Conservation (phyloP, 192 early-diverging fungal genomes). For the Coemansia sp. region DNA sequence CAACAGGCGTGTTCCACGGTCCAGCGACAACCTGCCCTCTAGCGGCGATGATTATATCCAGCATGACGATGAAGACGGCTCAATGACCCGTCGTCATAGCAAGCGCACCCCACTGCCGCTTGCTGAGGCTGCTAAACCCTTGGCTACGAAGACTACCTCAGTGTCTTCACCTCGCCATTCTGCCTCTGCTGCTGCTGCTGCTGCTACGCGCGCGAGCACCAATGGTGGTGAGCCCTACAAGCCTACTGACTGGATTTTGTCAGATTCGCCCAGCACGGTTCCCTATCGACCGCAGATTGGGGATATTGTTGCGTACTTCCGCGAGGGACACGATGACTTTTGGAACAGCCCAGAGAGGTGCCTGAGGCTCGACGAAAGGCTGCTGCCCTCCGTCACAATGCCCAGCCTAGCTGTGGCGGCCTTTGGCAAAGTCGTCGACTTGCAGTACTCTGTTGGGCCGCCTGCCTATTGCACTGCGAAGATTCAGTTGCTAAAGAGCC, state of each 20-base stretch:
- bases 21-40: background rate
- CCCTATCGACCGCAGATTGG: slow-evolving; percentile 66
- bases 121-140: background rate
- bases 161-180: background rate
- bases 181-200: background rate
- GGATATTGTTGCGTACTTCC: slow-evolving; percentile 58
- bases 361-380: slow-evolving; percentile 40
- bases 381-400: slow-evolving; percentile 49
- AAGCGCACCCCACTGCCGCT: background rate
- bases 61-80: background rate
- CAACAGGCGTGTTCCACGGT: slow-evolving; percentile 19
- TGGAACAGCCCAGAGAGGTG: slow-evolving; percentile 46
- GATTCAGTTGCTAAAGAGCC: slow-evolving; percentile 41
- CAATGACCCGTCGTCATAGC: background rate
- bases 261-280: slow-evolving; percentile 35
- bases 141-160: background rate
- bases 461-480: slow-evolving; percentile 64
- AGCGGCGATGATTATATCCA: slow-evolving; percentile 10
- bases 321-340: slow-evolving; percentile 61
- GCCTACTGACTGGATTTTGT: slow-evolving; percentile 58
- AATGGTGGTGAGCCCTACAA: slow-evolving; percentile 8
- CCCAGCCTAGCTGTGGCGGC: slow-evolving; percentile 51
- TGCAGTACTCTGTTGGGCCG: slow-evolving; percentile 66
- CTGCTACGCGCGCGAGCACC: background rate
- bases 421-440: slow-evolving; percentile 58